These are phyloP conservation scores for Candida tallmaniae DNA, from an alignment of 805 yeast genomes.

Conservation along the genomic window DNA sequence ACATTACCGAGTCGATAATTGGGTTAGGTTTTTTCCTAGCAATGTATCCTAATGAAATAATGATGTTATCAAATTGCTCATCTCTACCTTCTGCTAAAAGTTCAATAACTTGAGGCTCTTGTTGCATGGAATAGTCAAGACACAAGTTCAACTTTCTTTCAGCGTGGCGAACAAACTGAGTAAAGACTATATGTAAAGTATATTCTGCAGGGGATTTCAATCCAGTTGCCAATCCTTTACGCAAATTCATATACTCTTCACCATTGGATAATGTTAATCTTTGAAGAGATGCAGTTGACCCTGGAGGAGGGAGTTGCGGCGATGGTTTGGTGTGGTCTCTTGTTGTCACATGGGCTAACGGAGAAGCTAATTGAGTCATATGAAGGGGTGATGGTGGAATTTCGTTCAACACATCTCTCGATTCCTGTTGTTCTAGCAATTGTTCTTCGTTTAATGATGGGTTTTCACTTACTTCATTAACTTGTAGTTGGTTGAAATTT, in stretches of 20 bases:
- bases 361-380: slow-evolving; percentile 14
- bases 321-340: slow-evolving; percentile 24
- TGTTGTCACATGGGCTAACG: slow-evolving; percentile 14
- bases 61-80: slow-evolving; percentile 77
- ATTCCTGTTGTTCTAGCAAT: neutral
- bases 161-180: slow-evolving; percentile 92
- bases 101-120: slow-evolving; percentile 77
- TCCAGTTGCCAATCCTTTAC: slow-evolving; percentile 45
- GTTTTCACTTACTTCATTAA: neutral
- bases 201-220: slow-evolving; percentile 79
- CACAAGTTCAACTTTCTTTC: slow-evolving; percentile 81
- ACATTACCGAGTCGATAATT: slow-evolving; percentile 96
- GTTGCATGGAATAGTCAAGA: slow-evolving; percentile 55
- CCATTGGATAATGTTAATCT: slow-evolving; percentile 27
- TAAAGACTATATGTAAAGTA: slow-evolving; percentile 88
- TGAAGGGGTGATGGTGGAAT: slow-evolving; percentile 1
- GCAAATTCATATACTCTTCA: slow-evolving; percentile 28
- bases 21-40: slow-evolving; percentile 90
- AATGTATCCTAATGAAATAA: slow-evolving; percentile 83
- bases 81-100: slow-evolving; percentile 83
- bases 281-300: slow-evolving; percentile 19
- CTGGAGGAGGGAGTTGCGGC: slow-evolving; percentile 36
- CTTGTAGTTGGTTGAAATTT: neutral
- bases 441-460: slow-evolving; percentile 1
- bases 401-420: slow-evolving; percentile 2